Evolutionary conservation across 345 rosid species (phyloP), one percentile per base, ranked within the genome.

Genomic region (Eucalyptus urophylla): DNA sequence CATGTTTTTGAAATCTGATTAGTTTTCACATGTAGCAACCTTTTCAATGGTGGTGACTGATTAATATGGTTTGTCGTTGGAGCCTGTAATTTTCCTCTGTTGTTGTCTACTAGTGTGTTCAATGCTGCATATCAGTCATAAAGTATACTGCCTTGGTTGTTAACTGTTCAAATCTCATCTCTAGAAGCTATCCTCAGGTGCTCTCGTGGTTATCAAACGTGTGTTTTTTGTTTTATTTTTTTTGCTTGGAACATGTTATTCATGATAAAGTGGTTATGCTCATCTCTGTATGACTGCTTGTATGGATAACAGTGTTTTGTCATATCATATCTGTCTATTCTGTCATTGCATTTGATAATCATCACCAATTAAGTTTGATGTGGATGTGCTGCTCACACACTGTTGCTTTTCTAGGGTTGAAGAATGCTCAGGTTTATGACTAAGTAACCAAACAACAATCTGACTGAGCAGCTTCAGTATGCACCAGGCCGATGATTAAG

Each of bases 401-500:
- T 49, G 1, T 33, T 33, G 37, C 37, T 3, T 33, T 33, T 33
- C 37, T 33, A 33, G 37, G 37, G 37, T 33, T 33, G 37, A 33
- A 33, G 37, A 33, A 33, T 33, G 37, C 37, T 33, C 37, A 33
- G 37, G 37, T 33, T 33, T 33, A 33, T 33, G 37, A 33, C 3
- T 33, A 33, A 33, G 37, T 33, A 33, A 33, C 37, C 37, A 33
- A 33, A 33, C 37, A 33, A 33, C 37, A 33, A 33, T 33, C 37
- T 33, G 37, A 33, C 37, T 33, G 37, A 3, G 37, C 37, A 33
- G 37, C 37, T 33, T 33, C 37, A 3, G 37, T 33, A 14, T 89
- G 87, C 31, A 98, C 97, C 2, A 91, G 93, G 92, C 97, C 98
- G 3, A 95, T 93, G 44, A 93, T 95, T 43, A 97, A 95, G 91